phyloP scores from a whole-genome alignment of 1,284 basidiomycete species.

The Cryptococcus jaspeensis region DNA sequence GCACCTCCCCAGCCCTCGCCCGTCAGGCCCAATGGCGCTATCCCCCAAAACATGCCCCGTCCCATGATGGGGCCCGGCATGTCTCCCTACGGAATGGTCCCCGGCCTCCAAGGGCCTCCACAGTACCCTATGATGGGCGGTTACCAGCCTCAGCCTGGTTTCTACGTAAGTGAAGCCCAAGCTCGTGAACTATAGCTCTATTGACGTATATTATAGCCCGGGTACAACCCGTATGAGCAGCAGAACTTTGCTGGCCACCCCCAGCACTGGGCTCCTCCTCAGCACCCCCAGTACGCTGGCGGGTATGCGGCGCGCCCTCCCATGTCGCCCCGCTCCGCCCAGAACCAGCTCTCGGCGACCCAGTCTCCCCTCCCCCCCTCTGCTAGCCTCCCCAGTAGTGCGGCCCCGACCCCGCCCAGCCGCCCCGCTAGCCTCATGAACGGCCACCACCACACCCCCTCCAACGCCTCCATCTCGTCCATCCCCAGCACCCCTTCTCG shows the following conservation, averaged over 20 bases:
- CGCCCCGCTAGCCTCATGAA: slow-evolving; percentile 34
- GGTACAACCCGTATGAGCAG: slow-evolving; percentile 30
- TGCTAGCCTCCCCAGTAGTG: slow-evolving; percentile 29
- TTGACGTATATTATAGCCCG: slow-evolving; percentile 2
- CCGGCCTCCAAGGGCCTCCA: slow-evolving; percentile 23
- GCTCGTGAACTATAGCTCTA: too few species aligned
- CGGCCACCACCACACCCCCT: slow-evolving; percentile 28
- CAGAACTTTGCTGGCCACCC: slow-evolving; percentile 24
- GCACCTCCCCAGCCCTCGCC: slow-evolving; percentile 13
- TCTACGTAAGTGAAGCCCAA: slow-evolving; percentile 30
- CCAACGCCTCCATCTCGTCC: slow-evolving; percentile 23
- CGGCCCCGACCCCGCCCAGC: slow-evolving; percentile 36
- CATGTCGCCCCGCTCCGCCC: slow-evolving; percentile 37
- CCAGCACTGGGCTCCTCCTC: slow-evolving; percentile 30
- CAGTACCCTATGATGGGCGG: slow-evolving; percentile 34
- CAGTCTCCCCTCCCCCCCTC: slow-evolving; percentile 34
- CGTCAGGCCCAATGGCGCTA: slow-evolving; percentile 17
- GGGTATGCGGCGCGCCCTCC: slow-evolving; percentile 3
- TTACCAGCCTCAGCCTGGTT: slow-evolving; percentile 30
- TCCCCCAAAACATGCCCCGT: slow-evolving; percentile 18
- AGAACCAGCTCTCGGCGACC: slow-evolving; percentile 20
- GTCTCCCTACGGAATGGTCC: slow-evolving; percentile 34
- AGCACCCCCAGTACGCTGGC: slow-evolving; percentile 23
- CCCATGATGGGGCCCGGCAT: slow-evolving; percentile 19
- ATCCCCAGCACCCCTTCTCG: slow-evolving; percentile 36